Evolutionary conservation across 371 early-diverging fungal species (phyloP), one percentile per base, ranked within the genome.

Genomic region (Massospora cicadina): DNA sequence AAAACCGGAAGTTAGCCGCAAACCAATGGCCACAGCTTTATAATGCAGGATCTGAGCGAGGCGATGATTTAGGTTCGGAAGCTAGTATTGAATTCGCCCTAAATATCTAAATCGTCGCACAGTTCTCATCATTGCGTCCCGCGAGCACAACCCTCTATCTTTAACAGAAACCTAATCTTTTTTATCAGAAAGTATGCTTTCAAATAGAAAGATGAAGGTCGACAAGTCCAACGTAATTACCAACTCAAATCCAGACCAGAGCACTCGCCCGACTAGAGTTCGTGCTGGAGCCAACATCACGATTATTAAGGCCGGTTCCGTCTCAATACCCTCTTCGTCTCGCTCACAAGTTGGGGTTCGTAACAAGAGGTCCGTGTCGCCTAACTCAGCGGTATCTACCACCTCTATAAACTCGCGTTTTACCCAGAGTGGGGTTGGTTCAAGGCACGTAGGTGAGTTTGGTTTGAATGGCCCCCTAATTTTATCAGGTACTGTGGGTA

Each of bases 241-340:
- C n/a, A 10, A 33, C 26, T 13, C 62, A 2, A 33, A 43, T 62
- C 24, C 33, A 13, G 24, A 13, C 43, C 13, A 26, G 32, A 12
- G n/a, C n/a, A 26, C 3, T 12, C 32, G 24, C 32, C 30, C 32
- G 43, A 10, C 62, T 10, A 62, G 43, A 23, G 62, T 43, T 32
- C 26, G 31, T 17, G 31, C 31, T 62, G 62, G 62, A 21, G 43
- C n/a, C 25, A 62, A 62, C 26, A 62, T 62, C 31, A 62, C 62
- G 2, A 30, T 62, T 7, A 62, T 62, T 43, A 62, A 62, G 23
- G 43, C n/a, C 43, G 53, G 43, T 23, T 43, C 43, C 31, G 53
- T 54, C 17, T 23, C 43, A 5, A 31, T 62, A 29, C 31, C 31
- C 23, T 23, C 62, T 5, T 29, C 60, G 10, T 24, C 24, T 12